phyloP scores from a whole-genome alignment of 192 early-diverging fungal genomes.

The Coemansia sp. region DNA sequence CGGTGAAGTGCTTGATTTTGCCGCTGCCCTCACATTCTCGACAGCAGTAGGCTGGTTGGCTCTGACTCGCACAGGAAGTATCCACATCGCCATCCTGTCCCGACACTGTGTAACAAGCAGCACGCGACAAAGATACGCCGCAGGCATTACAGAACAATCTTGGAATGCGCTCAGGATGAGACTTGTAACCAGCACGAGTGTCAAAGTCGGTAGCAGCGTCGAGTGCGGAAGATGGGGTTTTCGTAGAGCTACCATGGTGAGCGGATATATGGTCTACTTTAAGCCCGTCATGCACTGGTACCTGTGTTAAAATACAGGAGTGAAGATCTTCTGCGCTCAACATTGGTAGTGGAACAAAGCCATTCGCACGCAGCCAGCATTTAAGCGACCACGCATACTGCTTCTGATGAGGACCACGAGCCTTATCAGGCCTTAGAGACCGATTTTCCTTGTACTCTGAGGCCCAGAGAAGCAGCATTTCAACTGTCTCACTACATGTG shows the following conservation, averaged over 20 bases:
- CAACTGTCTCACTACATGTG: slow-evolving; percentile 8
- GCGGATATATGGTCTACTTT: not conserved
- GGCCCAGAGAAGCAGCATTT: slow-evolving; percentile 14
- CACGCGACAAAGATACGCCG: not conserved
- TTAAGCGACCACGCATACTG: slow-evolving; percentile 24
- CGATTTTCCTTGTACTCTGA: not conserved
- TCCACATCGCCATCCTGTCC: not conserved
- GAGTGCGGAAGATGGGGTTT: not conserved
- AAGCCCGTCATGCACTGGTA: not conserved
- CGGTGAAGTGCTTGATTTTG: slow-evolving; percentile 2
- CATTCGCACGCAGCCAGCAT: slow-evolving; percentile 26
- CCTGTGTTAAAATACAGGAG: slow-evolving; percentile 5
- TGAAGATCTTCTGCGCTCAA: slow-evolving; percentile 15
- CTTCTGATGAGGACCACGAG: slow-evolving; percentile 1
- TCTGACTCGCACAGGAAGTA: not conserved
- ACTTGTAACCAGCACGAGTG: not conserved
- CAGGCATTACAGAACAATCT: slow-evolving; percentile 11
- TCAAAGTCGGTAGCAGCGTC: not conserved
- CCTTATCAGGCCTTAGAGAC: not conserved
- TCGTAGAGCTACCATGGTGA: not conserved
- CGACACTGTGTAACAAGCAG: not conserved
- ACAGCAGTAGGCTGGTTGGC: slow-evolving; percentile 18
- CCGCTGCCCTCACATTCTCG: slow-evolving; percentile 14
- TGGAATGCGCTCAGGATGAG: slow-evolving; percentile 9
- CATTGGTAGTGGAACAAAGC: slow-evolving; percentile 33